phyloP scores from a whole-genome alignment of 1,139 yeast species.

The Candida glucosophila region DNA sequence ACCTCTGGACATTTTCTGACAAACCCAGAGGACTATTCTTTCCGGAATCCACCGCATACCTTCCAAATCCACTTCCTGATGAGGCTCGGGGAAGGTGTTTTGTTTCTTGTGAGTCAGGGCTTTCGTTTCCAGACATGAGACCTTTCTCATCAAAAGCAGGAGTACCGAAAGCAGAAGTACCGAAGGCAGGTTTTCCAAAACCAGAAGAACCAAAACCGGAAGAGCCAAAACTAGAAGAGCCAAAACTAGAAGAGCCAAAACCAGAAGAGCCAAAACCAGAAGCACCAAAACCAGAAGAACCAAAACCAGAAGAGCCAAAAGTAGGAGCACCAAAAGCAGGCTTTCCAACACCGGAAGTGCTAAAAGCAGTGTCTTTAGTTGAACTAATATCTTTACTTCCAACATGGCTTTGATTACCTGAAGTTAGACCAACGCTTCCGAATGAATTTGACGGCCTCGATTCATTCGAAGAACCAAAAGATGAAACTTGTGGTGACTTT shows the following conservation, averaged over 20 bases:
- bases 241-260: conserved; percentile 8
- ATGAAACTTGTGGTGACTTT: too few relatives aligned
- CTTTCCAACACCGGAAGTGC: conserved; percentile 4
- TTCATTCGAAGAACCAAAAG: too few relatives aligned
- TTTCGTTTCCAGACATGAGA: conserved; percentile 2
- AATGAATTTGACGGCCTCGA: too few relatives aligned
- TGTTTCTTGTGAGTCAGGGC: not conserved
- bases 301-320: conserved; percentile 8
- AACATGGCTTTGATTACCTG: too few relatives aligned
- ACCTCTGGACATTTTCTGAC: too few relatives aligned
- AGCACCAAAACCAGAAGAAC: conserved; percentile 8
- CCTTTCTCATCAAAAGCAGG: conserved; percentile 6
- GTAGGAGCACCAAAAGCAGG: conserved; percentile 7
- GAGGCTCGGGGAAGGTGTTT: not conserved
- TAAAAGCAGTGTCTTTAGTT: conserved; percentile 4
- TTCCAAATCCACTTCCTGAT: conserved; percentile 4
- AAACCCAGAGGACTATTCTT: too few relatives aligned
- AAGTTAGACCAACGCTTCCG: too few relatives aligned
- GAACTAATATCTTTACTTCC: too few relatives aligned
- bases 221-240: conserved; percentile 4
- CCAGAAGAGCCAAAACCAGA: conserved; percentile 7
- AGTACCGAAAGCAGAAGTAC: conserved; percentile 10
- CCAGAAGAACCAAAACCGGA: conserved; percentile 7
- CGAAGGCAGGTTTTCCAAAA: conserved; percentile 8
- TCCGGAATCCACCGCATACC: conserved; percentile 2